Evolutionary conservation across 345 rosid species (phyloP), one percentile per base, ranked within the genome.

Genomic region (Tarenaya hassleriana): DNA sequence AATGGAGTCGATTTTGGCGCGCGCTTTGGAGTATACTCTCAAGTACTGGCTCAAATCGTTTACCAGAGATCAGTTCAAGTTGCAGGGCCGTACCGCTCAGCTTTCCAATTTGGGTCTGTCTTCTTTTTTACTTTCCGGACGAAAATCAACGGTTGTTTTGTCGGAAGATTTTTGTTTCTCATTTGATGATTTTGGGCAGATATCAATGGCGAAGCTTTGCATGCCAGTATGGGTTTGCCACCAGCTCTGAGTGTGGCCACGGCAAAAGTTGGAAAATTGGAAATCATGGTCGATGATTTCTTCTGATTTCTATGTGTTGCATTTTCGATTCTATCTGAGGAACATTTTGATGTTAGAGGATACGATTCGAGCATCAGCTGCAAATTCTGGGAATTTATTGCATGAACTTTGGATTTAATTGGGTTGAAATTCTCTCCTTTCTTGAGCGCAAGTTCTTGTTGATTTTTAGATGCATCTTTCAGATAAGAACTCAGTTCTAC

Each of bases 41-140:
- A 92, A 88, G 88, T 88, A 92, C 77, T 92, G 97, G 98, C 97
- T 92, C 68, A 92, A 92, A 50, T 92, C 98, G 14, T 92, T 92
- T 79, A 79, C 98, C 56, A 73, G 98, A 67, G 97, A 92, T 58
- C 98, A 92, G 72, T 81, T 92, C 68, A 83, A 83, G 82, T 76
- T 92, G 61, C 95, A 92, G 50, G 97, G 97, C 63, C 94, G 95
- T 13, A 80, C 82, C 10, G 87, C 72, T 4, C 97, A 83, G 71
- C 97, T 92, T 53, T 92, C 95, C 52, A 80, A 86, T 81, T 56
- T 92, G 60, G 98, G 98, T 78, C 20, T 4, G 4, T 12, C 9
- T 8, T 17, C 32, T 18, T 1, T 0, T 39, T 34, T 4, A 17
- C 8, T 19, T 15, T 8, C 40, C 32, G 44, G 68, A 42, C 61